phyloP scores from a whole-genome alignment of 2,329 filamentous ascomycete genomes.

The Sclerotinia sclerotiorum region DNA sequence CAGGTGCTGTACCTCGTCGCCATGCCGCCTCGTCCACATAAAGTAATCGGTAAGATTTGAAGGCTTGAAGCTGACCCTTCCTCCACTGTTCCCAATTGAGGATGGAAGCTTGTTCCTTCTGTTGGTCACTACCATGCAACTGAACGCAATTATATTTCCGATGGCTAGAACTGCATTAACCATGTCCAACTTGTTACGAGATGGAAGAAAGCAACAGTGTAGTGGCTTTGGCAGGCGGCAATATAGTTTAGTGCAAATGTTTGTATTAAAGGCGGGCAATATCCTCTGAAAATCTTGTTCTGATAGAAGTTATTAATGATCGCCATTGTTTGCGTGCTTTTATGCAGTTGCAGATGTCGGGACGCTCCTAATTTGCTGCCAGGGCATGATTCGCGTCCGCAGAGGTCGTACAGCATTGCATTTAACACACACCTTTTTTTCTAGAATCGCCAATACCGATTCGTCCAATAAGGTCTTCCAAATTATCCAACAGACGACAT shows the following conservation, averaged over 20 bases:
- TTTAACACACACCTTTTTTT: constrained; percentile 9
- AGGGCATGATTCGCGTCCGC: constrained; percentile 15
- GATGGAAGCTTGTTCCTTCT: constrained; percentile 18
- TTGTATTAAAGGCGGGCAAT: constrained; percentile 21
- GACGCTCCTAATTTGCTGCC: constrained; percentile 25
- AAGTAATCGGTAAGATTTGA: constrained; percentile 24
- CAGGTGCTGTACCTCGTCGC: constrained; percentile 23
- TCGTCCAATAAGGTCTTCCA: constrained; percentile 10
- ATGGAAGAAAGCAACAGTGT: constrained; percentile 1
- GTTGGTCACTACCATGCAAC: constrained; percentile 16
- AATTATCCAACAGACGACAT: constrained; percentile 4
- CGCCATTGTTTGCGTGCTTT: constrained; percentile 20
- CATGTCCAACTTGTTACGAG: constrained; percentile 19
- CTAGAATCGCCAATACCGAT: constrained; percentile 13
- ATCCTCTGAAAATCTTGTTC: constrained; percentile 18
- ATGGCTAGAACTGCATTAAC: constrained; percentile 13
- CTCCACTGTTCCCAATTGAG: constrained; percentile 19
- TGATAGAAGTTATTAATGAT: constrained; percentile 21
- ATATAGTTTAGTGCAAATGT: constrained; percentile 17
- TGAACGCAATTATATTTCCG: constrained; percentile 19
- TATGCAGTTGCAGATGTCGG: constrained; percentile 24
- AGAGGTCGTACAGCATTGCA: constrained; percentile 22
- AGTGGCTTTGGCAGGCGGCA: constrained; percentile 18
- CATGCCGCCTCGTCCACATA: constrained; percentile 23
- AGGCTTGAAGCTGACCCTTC: constrained; percentile 23